Percentiles rank a stretch among this genome's conserved stretches.
These are phyloP conservation scores for Candida vartiovaarae DNA, from an alignment of 805 yeast genomes.

Conservation along the genomic window DNA sequence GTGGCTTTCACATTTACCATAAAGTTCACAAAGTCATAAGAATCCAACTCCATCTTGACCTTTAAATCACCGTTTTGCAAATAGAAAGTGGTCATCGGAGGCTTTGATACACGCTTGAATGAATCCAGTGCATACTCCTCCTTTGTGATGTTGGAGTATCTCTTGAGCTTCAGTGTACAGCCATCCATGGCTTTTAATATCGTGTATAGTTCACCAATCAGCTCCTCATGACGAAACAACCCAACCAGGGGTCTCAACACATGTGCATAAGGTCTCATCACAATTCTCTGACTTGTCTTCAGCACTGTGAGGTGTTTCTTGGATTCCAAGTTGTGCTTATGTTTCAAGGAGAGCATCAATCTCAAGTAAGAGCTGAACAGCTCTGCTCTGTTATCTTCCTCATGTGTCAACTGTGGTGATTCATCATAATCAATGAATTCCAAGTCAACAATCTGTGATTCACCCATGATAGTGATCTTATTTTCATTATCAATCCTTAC, in stretches of 20 bases:
- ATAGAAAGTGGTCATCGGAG: slow-evolving; percentile 26
- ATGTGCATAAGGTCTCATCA: slow-evolving; percentile 34
- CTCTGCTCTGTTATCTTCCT: slow-evolving; percentile 31
- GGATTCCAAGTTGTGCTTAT: slow-evolving; percentile 29
- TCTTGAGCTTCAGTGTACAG: slow-evolving; percentile 10
- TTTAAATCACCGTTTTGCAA: slow-evolving; percentile 18
- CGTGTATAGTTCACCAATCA: slow-evolving; percentile 20
- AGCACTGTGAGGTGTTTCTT: slow-evolving; percentile 18
- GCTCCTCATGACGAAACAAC: slow-evolving; percentile 46
- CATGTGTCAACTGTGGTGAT: slow-evolving; percentile 26
- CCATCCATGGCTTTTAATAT: slow-evolving; percentile 9
- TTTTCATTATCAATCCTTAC: slow-evolving; percentile 58
- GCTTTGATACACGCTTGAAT: slow-evolving; percentile 13
- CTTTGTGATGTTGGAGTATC: slow-evolving; percentile 13
- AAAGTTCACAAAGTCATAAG: slow-evolving; percentile 19
- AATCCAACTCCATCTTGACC: slow-evolving; percentile 12
- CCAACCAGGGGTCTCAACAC: slow-evolving; percentile 53
- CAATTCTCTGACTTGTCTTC: slow-evolving; percentile 5
- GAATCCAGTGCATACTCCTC: slow-evolving; percentile 10
- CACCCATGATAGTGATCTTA: slow-evolving; percentile 57
- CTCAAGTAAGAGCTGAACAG: slow-evolving; percentile 26
- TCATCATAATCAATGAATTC: slow-evolving; percentile 46
- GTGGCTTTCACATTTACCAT: slow-evolving; percentile 11
- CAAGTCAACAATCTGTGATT: slow-evolving; percentile 63
- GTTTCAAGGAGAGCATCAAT: slow-evolving; percentile 30